Evolutionary conservation across 148 eudicot species (phyloP).

Genomic region (Tetragonia tetragonoides): DNA sequence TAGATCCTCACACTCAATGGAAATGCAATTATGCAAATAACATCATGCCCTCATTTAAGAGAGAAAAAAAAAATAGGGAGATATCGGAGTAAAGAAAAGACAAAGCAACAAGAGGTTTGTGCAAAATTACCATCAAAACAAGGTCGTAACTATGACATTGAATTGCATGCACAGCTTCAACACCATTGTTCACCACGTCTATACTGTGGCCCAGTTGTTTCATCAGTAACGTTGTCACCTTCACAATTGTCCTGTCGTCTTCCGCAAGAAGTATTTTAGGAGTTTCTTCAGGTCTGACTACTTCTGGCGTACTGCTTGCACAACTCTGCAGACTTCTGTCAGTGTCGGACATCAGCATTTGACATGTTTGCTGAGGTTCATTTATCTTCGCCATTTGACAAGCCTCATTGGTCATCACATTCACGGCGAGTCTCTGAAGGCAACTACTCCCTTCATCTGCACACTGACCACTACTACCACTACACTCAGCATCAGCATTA

Average conservation of each 20-base stretch:
- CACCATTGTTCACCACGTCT: slow-evolving; percentile 80
- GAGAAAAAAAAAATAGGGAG: not conserved
- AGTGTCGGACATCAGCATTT: slow-evolving; percentile 20
- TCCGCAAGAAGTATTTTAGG: slow-evolving; percentile 85
- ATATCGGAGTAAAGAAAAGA: too few species aligned
- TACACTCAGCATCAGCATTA: slow-evolving; percentile 14
- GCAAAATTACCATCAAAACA: slow-evolving; percentile 69
- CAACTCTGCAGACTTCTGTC: slow-evolving; percentile 45
- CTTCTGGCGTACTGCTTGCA: slow-evolving; percentile 44
- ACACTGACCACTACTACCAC: slow-evolving; percentile 19
- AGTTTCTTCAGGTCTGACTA: slow-evolving; percentile 27
- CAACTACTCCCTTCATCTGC: slow-evolving; percentile 24
- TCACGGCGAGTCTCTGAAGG: slow-evolving; percentile 13
- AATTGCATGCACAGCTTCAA: slow-evolving; percentile 86
- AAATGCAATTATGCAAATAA: not conserved
- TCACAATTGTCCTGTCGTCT: slow-evolving; percentile 80
- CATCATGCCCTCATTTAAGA: slow-evolving; percentile 26
- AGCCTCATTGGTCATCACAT: not conserved
- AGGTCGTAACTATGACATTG: slow-evolving; percentile 59
- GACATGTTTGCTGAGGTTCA: slow-evolving; percentile 30
- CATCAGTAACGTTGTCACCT: slow-evolving; percentile 89
- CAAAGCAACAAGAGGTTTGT: slow-evolving; percentile 41
- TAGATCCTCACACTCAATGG: too few species aligned
- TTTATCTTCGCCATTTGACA: slow-evolving; percentile 19
- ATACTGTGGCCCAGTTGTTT: slow-evolving; percentile 67